These are phyloP conservation scores for Calonectria pauciramosa DNA, from an alignment of 2,329 filamentous ascomycete species.

Conservation along the genomic window DNA sequence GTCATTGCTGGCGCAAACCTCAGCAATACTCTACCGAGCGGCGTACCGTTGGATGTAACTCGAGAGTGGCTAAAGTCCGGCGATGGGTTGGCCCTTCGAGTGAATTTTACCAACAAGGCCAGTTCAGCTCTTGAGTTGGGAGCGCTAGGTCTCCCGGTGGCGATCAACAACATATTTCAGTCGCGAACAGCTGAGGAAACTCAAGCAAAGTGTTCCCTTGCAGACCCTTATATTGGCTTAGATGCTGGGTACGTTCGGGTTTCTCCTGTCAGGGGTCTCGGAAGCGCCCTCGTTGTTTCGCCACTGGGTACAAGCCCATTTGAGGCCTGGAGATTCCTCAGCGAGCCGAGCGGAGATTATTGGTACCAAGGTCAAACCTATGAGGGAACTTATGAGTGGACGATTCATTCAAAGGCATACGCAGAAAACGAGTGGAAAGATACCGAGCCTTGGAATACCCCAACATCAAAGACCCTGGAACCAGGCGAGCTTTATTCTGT, in stretches of 20 bases:
- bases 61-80: conserved; percentile 65
- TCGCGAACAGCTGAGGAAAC: conserved; percentile 62
- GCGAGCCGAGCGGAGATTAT: conserved; percentile 57
- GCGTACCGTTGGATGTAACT: conserved; percentile 58
- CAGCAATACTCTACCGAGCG: background rate
- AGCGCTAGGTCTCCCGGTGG: conserved; percentile 69
- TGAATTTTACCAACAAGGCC: conserved; percentile 64
- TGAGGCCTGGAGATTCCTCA: conserved; percentile 69
- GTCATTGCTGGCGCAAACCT: conserved; percentile 8
- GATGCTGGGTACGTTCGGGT: conserved; percentile 70
- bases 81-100: conserved; percentile 62
- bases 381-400: conserved; percentile 74
- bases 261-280: conserved; percentile 64
- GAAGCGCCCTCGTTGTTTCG: conserved; percentile 67
- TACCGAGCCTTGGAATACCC: conserved; percentile 66
- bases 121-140: conserved; percentile 63
- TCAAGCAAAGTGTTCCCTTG: conserved; percentile 65
- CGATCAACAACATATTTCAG: conserved; percentile 75
- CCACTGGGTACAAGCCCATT: conserved; percentile 62
- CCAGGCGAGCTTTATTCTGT: conserved; percentile 63
- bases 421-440: conserved; percentile 68
- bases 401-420: conserved; percentile 66
- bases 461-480: conserved; percentile 60
- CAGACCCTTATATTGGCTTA: conserved; percentile 72
- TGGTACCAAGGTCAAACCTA: conserved; percentile 68